These are phyloP conservation scores for Rhododendron ferrugineum DNA, from an alignment of 148 eudicot genomes.

Conservation along the genomic window DNA sequence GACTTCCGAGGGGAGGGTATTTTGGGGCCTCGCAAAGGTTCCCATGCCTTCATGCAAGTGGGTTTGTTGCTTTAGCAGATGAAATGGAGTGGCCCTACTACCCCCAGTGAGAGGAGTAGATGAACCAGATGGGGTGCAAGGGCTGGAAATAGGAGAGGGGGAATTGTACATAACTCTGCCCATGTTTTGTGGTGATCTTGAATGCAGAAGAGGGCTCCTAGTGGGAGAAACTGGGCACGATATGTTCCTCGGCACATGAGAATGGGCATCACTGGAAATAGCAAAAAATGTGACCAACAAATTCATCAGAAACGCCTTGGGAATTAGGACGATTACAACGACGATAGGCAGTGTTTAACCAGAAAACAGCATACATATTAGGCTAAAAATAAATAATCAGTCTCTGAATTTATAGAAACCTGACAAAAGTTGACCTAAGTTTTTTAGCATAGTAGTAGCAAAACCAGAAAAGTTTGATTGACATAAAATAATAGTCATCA, in stretches of 20 bases:
- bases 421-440: not conserved
- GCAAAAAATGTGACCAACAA: not conserved
- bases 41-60: slow-evolving; percentile 21
- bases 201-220: slow-evolving; percentile 39
- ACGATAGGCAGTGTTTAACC: not conserved
- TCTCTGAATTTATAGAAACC: not conserved
- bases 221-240: slow-evolving; percentile 64
- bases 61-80: slow-evolving; percentile 12
- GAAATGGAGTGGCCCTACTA: slow-evolving; percentile 24
- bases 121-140: slow-evolving; percentile 42
- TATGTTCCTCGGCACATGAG: slow-evolving; percentile 27
- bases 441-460: not conserved
- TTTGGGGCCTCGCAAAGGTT: slow-evolving; percentile 15
- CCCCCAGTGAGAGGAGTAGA: slow-evolving; percentile 42
- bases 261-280: slow-evolving; percentile 30
- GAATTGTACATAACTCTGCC: slow-evolving; percentile 17
- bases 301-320: not conserved
- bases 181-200: slow-evolving; percentile 36
- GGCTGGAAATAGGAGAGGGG: slow-evolving; percentile 35
- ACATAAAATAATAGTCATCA: not conserved
- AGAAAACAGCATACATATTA: not conserved
- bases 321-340: not conserved
- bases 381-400: not conserved
- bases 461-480: not conserved
- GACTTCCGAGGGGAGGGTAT: slow-evolving; percentile 10